A percentile compares a stretch with the other conserved stretches of the same genome.
These are phyloP conservation scores for Phyllosticta citrichinensis DNA, from an alignment of 2,329 filamentous ascomycete genomes.

Conservation along the genomic window DNA sequence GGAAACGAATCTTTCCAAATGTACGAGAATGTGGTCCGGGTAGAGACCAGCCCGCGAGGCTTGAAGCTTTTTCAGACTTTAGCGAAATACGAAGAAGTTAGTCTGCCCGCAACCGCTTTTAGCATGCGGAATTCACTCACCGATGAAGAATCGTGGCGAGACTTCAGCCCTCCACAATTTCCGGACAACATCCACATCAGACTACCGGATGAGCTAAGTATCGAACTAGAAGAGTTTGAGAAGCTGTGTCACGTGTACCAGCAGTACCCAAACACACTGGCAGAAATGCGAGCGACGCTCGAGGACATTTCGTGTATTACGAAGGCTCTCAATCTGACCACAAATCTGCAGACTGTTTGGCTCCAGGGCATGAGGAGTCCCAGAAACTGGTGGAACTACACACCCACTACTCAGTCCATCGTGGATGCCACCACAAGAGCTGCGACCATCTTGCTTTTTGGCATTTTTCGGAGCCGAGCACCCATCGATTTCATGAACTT, in stretches of 20 bases:
- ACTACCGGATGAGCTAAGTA: not conserved
- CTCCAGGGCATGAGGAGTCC: not conserved
- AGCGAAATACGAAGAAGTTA: not conserved
- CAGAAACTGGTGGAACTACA: not conserved
- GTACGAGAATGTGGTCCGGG: no score
- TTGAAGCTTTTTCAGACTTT: not conserved
- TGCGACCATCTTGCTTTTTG: not conserved
- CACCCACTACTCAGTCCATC: not conserved
- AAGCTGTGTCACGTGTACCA: not conserved
- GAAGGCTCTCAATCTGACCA: not conserved
- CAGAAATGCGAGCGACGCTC: not conserved
- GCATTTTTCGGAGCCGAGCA: not conserved
- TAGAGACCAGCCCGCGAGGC: no score
- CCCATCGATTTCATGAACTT: not conserved
- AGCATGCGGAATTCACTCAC: no score
- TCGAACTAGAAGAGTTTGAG: not conserved
- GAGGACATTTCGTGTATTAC: not conserved
- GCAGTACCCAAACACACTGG: not conserved
- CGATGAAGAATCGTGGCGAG: not conserved
- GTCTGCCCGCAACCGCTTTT: no score
- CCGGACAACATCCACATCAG: not conserved
- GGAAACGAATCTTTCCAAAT: no score
- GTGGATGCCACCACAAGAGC: not conserved
- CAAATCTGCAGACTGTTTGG: not conserved
- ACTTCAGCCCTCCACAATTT: not conserved